Percentiles rank a stretch among this genome's conserved stretches.
Evolutionary conservation across 2,329 filamentous ascomycete genomes (phyloP).

Genomic region (Cercospora zeina): DNA sequence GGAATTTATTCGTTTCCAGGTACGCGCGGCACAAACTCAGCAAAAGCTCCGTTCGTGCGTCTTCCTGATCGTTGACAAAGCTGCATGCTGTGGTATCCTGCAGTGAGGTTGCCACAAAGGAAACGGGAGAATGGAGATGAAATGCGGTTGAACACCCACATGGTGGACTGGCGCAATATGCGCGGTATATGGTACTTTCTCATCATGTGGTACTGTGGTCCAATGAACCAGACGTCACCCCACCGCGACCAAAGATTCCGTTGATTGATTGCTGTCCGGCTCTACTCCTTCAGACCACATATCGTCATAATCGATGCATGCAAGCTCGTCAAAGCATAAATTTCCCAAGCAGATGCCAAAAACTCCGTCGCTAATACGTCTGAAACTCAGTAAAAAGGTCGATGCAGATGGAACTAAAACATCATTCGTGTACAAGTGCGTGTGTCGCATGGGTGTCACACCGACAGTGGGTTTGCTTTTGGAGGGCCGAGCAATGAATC

Average conservation of each 20-base stretch:
- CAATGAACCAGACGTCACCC: not conserved
- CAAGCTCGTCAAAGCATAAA: not conserved
- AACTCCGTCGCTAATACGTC: slow-evolving; percentile 17
- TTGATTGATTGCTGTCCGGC: not conserved
- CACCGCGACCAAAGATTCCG: not conserved
- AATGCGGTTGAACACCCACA: not conserved
- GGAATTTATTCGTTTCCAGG: not conserved
- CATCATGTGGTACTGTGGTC: not conserved
- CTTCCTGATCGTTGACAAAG: not conserved
- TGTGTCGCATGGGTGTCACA: slow-evolving; percentile 3
- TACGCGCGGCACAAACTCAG: not conserved
- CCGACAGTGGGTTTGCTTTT: slow-evolving; percentile 19
- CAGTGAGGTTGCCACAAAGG: no score
- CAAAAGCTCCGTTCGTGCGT: not conserved
- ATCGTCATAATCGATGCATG: slow-evolving; percentile 1
- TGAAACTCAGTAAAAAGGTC: not conserved
- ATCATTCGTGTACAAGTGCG: slow-evolving; percentile 12
- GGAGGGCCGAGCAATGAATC: slow-evolving; percentile 20
- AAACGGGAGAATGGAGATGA: not conserved
- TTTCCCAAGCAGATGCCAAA: not conserved
- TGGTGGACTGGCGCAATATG: slow-evolving; percentile 2
- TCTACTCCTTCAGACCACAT: not conserved
- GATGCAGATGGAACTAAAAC: slow-evolving; percentile 4
- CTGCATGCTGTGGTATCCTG: no score
- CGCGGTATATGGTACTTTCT: not conserved